phyloP scores from a whole-genome alignment of 805 yeast species.

The Wickerhamomyces rabaulensis region DNA sequence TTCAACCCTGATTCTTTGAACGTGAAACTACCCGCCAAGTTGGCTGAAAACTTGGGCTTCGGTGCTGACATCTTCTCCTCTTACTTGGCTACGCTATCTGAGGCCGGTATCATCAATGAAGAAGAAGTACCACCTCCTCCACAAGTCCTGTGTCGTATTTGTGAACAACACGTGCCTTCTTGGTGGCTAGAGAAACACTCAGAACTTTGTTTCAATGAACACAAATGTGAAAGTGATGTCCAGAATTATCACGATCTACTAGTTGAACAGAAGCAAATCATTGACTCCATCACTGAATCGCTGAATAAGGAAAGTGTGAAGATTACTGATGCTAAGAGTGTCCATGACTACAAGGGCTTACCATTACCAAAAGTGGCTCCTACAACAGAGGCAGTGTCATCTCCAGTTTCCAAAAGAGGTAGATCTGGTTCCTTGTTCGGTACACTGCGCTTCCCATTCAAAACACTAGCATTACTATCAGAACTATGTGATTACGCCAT shows the following conservation, averaged over 20 bases:
- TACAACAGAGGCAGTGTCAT: constrained; percentile 12
- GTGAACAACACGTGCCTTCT: constrained; percentile 86
- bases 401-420: constrained; percentile 26
- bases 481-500: constrained; percentile 75
- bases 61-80: constrained; percentile 82
- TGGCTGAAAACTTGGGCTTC: constrained; percentile 78
- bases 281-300: constrained; percentile 33
- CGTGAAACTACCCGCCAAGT: constrained; percentile 61
- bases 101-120: constrained; percentile 58
- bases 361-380: constrained; percentile 35
- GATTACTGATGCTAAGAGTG: constrained; percentile 4
- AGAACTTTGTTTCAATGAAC: constrained; percentile 81
- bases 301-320: constrained; percentile 20
- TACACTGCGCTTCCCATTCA: constrained; percentile 52
- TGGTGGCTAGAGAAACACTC: constrained; percentile 97
- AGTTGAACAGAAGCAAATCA: constrained; percentile 58
- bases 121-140: constrained; percentile 72
- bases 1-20: constrained; percentile 59
- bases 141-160: constrained; percentile 80
- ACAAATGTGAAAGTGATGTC: constrained; percentile 71
- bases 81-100: constrained; percentile 61
- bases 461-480: constrained; percentile 48
- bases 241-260: constrained; percentile 71
- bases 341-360: constrained; percentile 50
- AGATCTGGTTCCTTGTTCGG: constrained; percentile 36